phyloP scores from a whole-genome alignment of 129 eudicot genomes.

The Logfia minima region DNA sequence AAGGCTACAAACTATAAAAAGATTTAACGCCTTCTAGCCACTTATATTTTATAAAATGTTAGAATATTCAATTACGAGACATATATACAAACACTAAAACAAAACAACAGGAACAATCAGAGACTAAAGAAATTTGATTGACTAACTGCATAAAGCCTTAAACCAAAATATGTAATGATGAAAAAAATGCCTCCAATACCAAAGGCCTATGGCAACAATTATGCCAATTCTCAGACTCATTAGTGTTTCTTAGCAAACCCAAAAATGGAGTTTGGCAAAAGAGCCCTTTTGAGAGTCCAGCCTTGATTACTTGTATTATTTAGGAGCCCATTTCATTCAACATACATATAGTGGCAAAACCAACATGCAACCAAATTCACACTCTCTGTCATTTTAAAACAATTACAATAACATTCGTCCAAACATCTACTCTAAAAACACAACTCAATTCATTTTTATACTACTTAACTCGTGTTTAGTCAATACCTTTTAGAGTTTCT shows the following conservation, averaged over 20 bases:
- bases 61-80: not conserved
- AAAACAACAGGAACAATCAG: too few relatives aligned
- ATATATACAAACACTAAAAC: too few relatives aligned
- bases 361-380: constrained; percentile 13
- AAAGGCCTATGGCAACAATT: constrained; percentile 70
- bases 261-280: constrained; percentile 25
- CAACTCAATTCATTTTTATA: too few relatives aligned
- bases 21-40: too few relatives aligned
- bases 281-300: constrained; percentile 75
- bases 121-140: not conserved
- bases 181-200: constrained; percentile 56
- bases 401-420: too few relatives aligned
- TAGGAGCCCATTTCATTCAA: constrained; percentile 46
- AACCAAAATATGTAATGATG: constrained; percentile 18
- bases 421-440: too few relatives aligned
- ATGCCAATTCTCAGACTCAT: constrained; percentile 76
- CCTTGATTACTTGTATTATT: constrained; percentile 49
- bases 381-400: not conserved
- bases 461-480: too few relatives aligned
- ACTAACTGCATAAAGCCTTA: not conserved
- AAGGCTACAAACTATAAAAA: too few relatives aligned
- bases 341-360: constrained; percentile 18
- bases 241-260: constrained; percentile 53
- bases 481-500: too few relatives aligned
- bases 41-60: too few relatives aligned